Conservation (phyloP, 1,284 basidiomycete genomes). For the Kalmanozyma brasiliensis region DNA sequence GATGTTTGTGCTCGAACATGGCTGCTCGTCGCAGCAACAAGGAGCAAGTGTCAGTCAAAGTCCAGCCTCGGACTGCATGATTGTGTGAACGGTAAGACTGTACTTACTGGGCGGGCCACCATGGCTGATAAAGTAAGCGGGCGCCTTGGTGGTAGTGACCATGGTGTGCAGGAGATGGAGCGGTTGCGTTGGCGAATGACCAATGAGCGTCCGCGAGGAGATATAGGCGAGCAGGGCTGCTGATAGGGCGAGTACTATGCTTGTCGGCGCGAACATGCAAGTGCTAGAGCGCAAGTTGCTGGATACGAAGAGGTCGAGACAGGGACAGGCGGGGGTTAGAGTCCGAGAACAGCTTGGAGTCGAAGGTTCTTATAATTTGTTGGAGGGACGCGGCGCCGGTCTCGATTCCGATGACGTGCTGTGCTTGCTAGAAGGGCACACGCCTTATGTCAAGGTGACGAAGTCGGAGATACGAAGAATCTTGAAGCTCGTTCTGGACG, state of each 20-base stretch:
- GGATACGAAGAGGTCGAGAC: neutral
- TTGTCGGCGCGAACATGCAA: slow-evolving; percentile 13
- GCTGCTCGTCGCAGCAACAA: slow-evolving; percentile 21
- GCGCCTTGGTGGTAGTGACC: slow-evolving; percentile 26
- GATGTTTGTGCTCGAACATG: slow-evolving; percentile 67
- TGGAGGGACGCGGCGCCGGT: too few species aligned
- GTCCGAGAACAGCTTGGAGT: neutral
- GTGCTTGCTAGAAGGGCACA: neutral
- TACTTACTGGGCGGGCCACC: slow-evolving; percentile 68
- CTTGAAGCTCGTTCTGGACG: neutral
- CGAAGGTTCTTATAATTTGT: too few species aligned
- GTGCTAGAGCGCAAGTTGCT: neutral
- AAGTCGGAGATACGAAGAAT: slow-evolving; percentile 1
- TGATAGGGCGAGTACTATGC: slow-evolving; percentile 8
- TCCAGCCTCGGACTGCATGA: too few species aligned
- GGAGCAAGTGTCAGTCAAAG: neutral
- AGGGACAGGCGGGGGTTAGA: neutral
- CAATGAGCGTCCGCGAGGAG: slow-evolving; percentile 3
- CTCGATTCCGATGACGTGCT: too few species aligned
- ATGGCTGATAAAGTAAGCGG: slow-evolving; percentile 53
- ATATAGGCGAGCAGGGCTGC: slow-evolving; percentile 14
- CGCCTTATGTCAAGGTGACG: neutral
- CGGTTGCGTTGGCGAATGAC: neutral
- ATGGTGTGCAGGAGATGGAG: slow-evolving; percentile 1
- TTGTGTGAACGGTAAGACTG: neutral